Conservation (phyloP, 495 filamentous ascomycete genomes). For the Tuber calosporum region DNA sequence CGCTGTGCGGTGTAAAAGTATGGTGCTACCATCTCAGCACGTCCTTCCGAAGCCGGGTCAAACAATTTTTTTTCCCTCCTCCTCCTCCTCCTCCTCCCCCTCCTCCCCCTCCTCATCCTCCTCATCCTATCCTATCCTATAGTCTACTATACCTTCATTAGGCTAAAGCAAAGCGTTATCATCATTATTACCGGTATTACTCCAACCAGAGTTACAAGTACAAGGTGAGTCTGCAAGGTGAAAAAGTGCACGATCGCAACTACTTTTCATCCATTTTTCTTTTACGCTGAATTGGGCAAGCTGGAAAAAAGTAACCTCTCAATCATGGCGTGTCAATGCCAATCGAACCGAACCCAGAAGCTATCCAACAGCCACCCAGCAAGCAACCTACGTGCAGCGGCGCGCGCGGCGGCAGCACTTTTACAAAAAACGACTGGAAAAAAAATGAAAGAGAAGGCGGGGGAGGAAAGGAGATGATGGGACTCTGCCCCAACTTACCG, state of each 20-base stretch:
- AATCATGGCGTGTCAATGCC: not conserved
- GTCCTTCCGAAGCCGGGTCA: no score
- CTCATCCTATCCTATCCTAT: not conserved
- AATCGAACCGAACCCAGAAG: not conserved
- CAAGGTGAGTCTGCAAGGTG: not conserved
- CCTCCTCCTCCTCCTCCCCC: no score
- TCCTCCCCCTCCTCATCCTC: no score
- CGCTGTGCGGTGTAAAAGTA: no score
- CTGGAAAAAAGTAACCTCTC: not conserved
- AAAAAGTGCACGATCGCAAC: not conserved
- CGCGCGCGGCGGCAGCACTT: not conserved
- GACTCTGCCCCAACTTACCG: slow-evolving; percentile 9
- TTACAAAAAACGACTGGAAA: not conserved
- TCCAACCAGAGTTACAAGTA: not conserved
- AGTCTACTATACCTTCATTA: not conserved
- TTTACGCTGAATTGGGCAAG: not conserved
- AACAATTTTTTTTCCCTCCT: no score
- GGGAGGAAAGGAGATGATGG: not conserved
- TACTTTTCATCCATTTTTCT: not conserved
- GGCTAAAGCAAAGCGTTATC: not conserved
- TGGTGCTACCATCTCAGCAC: no score
- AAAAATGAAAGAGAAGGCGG: not conserved
- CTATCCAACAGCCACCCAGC: not conserved
- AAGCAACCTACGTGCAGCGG: not conserved
- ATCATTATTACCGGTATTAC: not conserved